Conservation (phyloP, 192 early-diverging fungal species). For the Mortierella hygrophila region DNA sequence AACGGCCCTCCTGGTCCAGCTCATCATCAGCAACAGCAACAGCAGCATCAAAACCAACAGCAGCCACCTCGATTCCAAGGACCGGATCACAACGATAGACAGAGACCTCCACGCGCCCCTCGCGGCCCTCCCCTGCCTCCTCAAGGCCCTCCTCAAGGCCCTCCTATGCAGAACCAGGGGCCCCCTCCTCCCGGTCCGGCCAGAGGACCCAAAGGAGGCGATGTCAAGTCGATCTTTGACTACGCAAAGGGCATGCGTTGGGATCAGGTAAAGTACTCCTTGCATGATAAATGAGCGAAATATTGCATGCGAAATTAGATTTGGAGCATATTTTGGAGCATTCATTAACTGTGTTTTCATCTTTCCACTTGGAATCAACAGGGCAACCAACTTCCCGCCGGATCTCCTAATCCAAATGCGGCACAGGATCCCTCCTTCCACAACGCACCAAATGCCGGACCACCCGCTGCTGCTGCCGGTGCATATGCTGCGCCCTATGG, state of each 20-base stretch:
- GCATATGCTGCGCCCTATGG: constrained; percentile 17
- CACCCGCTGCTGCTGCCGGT: constrained; percentile 14
- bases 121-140: constrained; percentile 35
- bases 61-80: constrained; percentile 23
- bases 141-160: not conserved
- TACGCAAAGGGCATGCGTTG: constrained; percentile 55
- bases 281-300: not conserved
- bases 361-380: not conserved
- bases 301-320: not conserved
- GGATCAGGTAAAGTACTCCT: constrained; percentile 40
- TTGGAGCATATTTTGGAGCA: not conserved
- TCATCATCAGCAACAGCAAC: not conserved
- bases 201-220: constrained; percentile 13
- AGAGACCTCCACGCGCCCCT: constrained; percentile 24
- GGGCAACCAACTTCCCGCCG: constrained; percentile 34
- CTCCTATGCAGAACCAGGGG: constrained; percentile 31
- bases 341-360: not conserved
- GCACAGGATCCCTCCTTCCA: constrained; percentile 15
- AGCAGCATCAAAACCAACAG: constrained; percentile 15
- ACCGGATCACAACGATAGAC: constrained; percentile 21
- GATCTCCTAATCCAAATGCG: constrained; percentile 16
- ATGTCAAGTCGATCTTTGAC: constrained; percentile 51
- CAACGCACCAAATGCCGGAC: constrained; percentile 17
- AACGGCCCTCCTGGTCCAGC: not conserved
- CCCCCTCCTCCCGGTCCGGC: constrained; percentile 17